Evolutionary conservation across 768 basidiomycete species (phyloP).

Genomic region (Steccherinum ochraceum): DNA sequence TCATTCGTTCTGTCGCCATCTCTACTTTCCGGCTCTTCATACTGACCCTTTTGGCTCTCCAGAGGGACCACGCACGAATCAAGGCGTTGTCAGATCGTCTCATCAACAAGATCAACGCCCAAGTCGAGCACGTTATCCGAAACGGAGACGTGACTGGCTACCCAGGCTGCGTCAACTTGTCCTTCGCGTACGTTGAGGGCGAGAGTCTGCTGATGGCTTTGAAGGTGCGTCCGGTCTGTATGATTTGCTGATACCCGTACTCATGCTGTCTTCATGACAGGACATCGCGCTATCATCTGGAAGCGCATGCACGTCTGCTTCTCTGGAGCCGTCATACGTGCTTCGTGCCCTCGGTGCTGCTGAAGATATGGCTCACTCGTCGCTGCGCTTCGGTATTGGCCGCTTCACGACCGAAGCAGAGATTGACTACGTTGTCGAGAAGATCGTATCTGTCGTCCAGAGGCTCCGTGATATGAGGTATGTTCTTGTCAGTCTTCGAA

Average conservation of each 20-base stretch:
- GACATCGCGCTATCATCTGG: slow-evolving; percentile 97
- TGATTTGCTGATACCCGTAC: not conserved
- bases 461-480: slow-evolving; percentile 91
- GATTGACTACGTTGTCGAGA: slow-evolving; percentile 87
- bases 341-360: slow-evolving; percentile 93
- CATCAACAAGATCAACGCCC: slow-evolving; percentile 69
- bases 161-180: slow-evolving; percentile 93
- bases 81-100: slow-evolving; percentile 74
- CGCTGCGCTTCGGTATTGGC: slow-evolving; percentile 94
- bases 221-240: slow-evolving; percentile 51
- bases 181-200: slow-evolving; percentile 95
- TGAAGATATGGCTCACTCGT: slow-evolving; percentile 99
- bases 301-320: slow-evolving; percentile 97
- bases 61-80: slow-evolving; percentile 80
- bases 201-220: slow-evolving; percentile 97
- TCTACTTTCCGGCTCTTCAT: not conserved
- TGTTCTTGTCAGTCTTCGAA: slow-evolving; percentile 13
- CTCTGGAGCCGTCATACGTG: slow-evolving; percentile 96
- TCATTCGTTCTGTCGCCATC: not conserved
- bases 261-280: slow-evolving; percentile 29
- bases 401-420: slow-evolving; percentile 98
- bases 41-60: slow-evolving; percentile 19
- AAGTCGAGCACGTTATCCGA: slow-evolving; percentile 86
- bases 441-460: slow-evolving; percentile 83
- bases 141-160: slow-evolving; percentile 93